These are phyloP conservation scores for Colletotrichum plurivorum DNA, from an alignment of 2,329 filamentous ascomycete species.

Conservation along the genomic window DNA sequence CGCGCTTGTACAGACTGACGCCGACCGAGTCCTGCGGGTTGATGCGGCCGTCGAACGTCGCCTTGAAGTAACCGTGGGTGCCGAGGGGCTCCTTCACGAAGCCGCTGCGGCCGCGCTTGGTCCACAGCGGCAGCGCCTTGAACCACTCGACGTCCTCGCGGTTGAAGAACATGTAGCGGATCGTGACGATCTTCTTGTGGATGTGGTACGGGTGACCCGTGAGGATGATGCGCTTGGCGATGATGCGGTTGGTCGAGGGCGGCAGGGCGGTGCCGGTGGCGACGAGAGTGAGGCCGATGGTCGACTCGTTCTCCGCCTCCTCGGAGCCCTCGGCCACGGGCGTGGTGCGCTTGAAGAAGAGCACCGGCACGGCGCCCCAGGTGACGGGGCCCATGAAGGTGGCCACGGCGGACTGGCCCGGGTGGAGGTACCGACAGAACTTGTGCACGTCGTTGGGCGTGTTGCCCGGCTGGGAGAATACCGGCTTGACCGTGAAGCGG, in stretches of 20 bases:
- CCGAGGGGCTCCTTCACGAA: slow-evolving; percentile 95
- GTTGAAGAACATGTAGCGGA: slow-evolving; percentile 99
- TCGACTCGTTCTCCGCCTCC: slow-evolving; percentile 57
- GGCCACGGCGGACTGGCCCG: slow-evolving; percentile 89
- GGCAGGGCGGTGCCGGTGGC: slow-evolving; percentile 90
- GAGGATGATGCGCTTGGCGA: slow-evolving; percentile 94
- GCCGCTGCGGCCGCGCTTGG: slow-evolving; percentile 86
- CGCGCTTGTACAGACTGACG: slow-evolving; percentile 88
- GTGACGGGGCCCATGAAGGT: slow-evolving; percentile 91
- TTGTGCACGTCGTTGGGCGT: slow-evolving; percentile 98
- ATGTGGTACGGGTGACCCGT: slow-evolving; percentile 99
- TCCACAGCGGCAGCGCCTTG: slow-evolving; percentile 96
- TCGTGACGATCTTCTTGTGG: slow-evolving; percentile 96
- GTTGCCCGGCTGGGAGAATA: slow-evolving; percentile 90
- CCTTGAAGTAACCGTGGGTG: slow-evolving; percentile 99
- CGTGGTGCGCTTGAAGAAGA: slow-evolving; percentile 82
- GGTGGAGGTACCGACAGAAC: slow-evolving; percentile 91
- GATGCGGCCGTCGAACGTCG: slow-evolving; percentile 95
- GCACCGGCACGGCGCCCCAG: slow-evolving; percentile 91
- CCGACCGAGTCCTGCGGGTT: slow-evolving; percentile 96
- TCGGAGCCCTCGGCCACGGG: slow-evolving; percentile 54
- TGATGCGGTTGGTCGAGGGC: slow-evolving; percentile 81
- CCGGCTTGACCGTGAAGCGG: slow-evolving; percentile 87
- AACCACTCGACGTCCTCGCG: slow-evolving; percentile 96
- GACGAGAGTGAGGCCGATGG: slow-evolving; percentile 77